phyloP scores from a whole-genome alignment of 106 monocot genomes.

The Apostasia ramifera region DNA sequence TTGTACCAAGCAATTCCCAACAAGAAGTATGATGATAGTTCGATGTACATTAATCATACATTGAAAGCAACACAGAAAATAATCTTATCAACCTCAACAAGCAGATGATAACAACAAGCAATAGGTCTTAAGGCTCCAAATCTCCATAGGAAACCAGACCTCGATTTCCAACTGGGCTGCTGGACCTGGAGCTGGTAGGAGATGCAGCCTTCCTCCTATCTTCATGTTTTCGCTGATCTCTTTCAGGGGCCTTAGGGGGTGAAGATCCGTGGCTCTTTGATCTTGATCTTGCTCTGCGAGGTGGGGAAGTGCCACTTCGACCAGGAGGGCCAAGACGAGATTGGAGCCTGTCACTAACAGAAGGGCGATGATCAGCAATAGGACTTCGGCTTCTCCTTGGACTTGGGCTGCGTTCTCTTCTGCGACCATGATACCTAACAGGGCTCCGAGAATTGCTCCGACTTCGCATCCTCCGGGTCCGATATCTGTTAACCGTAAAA shows the following conservation, averaged over 20 bases:
- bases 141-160: conserved; percentile 48
- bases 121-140: neutral
- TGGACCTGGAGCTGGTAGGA: conserved; percentile 26
- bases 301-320: neutral
- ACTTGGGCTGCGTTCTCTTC: conserved; percentile 21
- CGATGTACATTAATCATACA: neutral
- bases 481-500: conserved; percentile 13
- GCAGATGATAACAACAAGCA: neutral
- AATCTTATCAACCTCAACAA: neutral
- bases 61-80: neutral
- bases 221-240: neutral
- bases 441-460: conserved; percentile 34
- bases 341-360: conserved; percentile 11
- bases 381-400: conserved; percentile 37
- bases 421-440: conserved; percentile 1
- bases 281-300: conserved; percentile 9
- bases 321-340: conserved; percentile 16
- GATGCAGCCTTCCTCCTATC: neutral
- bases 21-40: neutral
- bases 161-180: conserved; percentile 22
- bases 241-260: conserved; percentile 9
- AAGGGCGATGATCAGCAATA: neutral
- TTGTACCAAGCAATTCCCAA: neutral
- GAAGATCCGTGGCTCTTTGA: conserved; percentile 12
- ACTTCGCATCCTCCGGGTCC: conserved; percentile 21